These are phyloP conservation scores for Pseudoneurospora amorphoporcata DNA, from an alignment of 495 filamentous ascomycete species.

Conservation along the genomic window DNA sequence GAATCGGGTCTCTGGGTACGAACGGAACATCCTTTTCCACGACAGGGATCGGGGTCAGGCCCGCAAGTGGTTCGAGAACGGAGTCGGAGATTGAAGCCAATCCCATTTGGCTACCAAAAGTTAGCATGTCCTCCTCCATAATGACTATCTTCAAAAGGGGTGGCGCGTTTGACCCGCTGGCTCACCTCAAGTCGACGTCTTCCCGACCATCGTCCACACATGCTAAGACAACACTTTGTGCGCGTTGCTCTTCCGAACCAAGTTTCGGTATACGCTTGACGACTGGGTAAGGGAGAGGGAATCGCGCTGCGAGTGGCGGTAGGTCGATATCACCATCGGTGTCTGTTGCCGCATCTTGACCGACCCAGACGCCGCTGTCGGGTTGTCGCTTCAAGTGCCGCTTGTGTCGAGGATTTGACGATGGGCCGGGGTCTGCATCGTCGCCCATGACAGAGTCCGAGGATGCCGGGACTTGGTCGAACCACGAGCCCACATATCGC, in stretches of 20 bases:
- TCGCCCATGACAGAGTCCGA: constrained; percentile 32
- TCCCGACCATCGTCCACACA: constrained; percentile 54
- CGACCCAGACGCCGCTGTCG: constrained; percentile 82
- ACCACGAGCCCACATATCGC: constrained; percentile 63
- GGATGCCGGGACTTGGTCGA: constrained; percentile 42
- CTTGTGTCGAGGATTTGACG: constrained; percentile 33
- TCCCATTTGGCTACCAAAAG: constrained; percentile 18
- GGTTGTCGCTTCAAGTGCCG: constrained; percentile 50
- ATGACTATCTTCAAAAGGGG: not conserved
- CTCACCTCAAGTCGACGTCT: constrained; percentile 56
- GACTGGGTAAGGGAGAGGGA: constrained; percentile 2
- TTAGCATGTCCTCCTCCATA: not conserved
- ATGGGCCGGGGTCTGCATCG: constrained; percentile 15
- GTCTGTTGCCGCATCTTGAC: constrained; percentile 46
- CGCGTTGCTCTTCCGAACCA: constrained; percentile 22
- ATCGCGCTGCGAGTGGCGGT: constrained; percentile 6
- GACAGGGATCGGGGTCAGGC: constrained; percentile 43
- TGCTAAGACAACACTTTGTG: constrained; percentile 31
- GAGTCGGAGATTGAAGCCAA: constrained; percentile 32
- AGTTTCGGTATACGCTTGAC: not conserved
- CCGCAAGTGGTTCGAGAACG: constrained; percentile 45
- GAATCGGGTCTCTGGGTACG: constrained; percentile 34
- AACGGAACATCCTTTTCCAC: constrained; percentile 30
- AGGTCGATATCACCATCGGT: constrained; percentile 26
- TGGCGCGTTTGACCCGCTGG: constrained; percentile 1